Base-by-base conservation (phyloP, 495 filamentous ascomycete species). In the Cercophora sp. region DNA sequence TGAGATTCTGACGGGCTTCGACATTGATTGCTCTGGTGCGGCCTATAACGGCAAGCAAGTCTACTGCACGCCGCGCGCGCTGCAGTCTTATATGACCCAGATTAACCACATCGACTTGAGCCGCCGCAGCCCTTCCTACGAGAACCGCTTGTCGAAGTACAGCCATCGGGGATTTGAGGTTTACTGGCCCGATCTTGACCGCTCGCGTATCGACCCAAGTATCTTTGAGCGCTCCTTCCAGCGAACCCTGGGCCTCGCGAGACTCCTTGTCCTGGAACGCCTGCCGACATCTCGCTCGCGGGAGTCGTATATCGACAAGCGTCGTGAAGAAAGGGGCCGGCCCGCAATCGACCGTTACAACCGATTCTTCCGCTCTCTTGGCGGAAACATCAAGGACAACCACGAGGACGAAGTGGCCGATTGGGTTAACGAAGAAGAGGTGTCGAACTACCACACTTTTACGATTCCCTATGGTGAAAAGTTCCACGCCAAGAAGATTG, bases 121-220 rank as follows among this genome's bases (percentile, higher is more conserved):
- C 5, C 79, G 88, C 3, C 82, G 88, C 11, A 91, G 86, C 9
- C 88, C 88, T 0, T 90, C 87, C 0, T 94, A 92, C 60, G 88
- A 94, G 59, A 91, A 86, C 55, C 85, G 88, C 8, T 75, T 94
- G n/a, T 88, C 86, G 3, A 94, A 94, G 64, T 94, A 92, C 66
- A 86, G 84, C 19, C 88, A 85, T 61, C 74, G 88, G 10, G 86
- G 87, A 2, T 94, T 94, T 49, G 88, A 94, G 61, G 78, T 91
- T 3, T 87, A 86, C 63, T 92, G 86, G 82, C 72, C 81, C 0
- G 71, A 79, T 20, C 72, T 94, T 19, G 85, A 91, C 48, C 79
- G 88, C 18, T 77, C 79, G 3, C 78, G 77, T 8, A 74, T 94
- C 41, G 88, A 94, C 58, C 88, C 88, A 8, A 89, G 88, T 2